These are phyloP conservation scores for Isabelozyma rhagii DNA, from an alignment of 805 yeast species.

Conservation along the genomic window DNA sequence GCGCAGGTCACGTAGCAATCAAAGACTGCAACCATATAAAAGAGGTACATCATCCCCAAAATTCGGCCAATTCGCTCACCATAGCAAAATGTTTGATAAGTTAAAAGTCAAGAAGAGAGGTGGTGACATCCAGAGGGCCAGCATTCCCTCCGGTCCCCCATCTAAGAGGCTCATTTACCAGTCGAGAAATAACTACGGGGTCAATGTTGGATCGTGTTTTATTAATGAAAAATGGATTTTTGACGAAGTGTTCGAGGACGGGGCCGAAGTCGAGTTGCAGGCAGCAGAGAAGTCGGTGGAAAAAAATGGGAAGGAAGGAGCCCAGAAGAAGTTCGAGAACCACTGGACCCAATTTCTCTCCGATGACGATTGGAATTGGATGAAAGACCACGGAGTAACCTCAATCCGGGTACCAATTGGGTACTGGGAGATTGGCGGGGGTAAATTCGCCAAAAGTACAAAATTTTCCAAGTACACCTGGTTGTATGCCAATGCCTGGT, in stretches of 20 bases:
- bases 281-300: constrained; percentile 55
- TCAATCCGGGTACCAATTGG: constrained; percentile 87
- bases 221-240: constrained; percentile 79
- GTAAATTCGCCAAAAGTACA: constrained; percentile 54
- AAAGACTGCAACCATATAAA: too few relatives aligned
- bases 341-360: constrained; percentile 66
- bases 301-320: constrained; percentile 49
- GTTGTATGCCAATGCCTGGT: constrained; percentile 79
- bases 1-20: too few relatives aligned
- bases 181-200: constrained; percentile 70
- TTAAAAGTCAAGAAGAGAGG: constrained; percentile 30
- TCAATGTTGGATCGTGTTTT: constrained; percentile 79
- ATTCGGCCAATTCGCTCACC: neutral
- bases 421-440: constrained; percentile 80
- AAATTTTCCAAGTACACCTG: constrained; percentile 52
- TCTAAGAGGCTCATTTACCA: constrained; percentile 50
- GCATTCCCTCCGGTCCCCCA: constrained; percentile 25
- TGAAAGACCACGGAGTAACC: constrained; percentile 64
- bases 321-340: constrained; percentile 50
- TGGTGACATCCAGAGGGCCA: constrained; percentile 19
- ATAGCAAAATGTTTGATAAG: constrained; percentile 25
- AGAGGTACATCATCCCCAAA: too few relatives aligned
- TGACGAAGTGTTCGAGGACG: constrained; percentile 56
- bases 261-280: constrained; percentile 66
- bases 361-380: constrained; percentile 80